Evolutionary conservation across 2,329 filamentous ascomycete genomes (phyloP).

Genomic region (Chaetomiaceae sp.): DNA sequence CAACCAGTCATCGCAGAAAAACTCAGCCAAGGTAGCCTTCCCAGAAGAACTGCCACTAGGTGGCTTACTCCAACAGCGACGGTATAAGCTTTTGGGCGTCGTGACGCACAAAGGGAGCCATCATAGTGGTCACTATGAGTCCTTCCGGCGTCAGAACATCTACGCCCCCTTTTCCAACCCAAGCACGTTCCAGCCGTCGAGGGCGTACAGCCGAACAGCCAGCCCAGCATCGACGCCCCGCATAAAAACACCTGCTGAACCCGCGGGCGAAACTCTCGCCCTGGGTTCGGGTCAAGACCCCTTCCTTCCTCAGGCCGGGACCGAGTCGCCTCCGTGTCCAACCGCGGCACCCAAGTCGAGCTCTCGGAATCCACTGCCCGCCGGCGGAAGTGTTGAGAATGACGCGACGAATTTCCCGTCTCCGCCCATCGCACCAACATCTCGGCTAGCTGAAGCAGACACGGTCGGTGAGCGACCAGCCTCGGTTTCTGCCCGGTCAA

Average conservation of each 20-base stretch:
- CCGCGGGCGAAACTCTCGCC: constrained; percentile 36
- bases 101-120: constrained; percentile 96
- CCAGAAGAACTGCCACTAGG: constrained; percentile 82
- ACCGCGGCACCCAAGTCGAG: neutral
- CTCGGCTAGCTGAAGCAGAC: constrained; percentile 38
- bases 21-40: constrained; percentile 88
- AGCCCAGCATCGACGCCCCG: constrained; percentile 48
- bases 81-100: constrained; percentile 78
- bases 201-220: constrained; percentile 63
- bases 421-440: constrained; percentile 19
- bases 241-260: constrained; percentile 33
- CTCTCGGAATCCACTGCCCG: neutral
- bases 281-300: constrained; percentile 45
- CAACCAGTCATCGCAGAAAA: constrained; percentile 76
- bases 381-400: neutral
- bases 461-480: constrained; percentile 51
- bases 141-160: constrained; percentile 80
- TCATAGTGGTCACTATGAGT: constrained; percentile 95
- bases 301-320: constrained; percentile 29
- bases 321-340: constrained; percentile 20
- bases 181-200: constrained; percentile 70
- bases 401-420: no score
- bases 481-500: constrained; percentile 51
- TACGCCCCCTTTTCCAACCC: constrained; percentile 77
- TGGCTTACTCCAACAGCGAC: constrained; percentile 68